These are phyloP conservation scores for Yarrowia galli DNA, from an alignment of 1,139 yeast species.

Conservation along the genomic window DNA sequence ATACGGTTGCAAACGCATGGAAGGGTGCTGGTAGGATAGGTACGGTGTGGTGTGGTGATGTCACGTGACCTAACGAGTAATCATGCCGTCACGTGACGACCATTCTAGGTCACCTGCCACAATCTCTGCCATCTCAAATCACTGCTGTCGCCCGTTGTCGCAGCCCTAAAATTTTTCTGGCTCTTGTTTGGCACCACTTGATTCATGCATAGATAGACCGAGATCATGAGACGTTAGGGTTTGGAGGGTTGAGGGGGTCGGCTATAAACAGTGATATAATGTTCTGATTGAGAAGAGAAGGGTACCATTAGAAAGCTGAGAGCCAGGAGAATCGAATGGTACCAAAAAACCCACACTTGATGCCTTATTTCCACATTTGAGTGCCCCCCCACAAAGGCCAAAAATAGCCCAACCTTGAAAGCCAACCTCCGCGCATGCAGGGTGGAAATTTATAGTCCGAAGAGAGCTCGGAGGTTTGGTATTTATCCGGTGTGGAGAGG, in stretches of 20 bases:
- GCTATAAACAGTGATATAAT: background rate
- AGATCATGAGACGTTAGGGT: constrained; percentile 1
- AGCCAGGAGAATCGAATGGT: background rate
- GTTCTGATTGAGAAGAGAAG: background rate
- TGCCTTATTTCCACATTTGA: too few relatives aligned
- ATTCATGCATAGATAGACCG: constrained; percentile 12
- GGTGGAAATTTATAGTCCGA: constrained; percentile 16
- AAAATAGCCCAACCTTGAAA: too few relatives aligned
- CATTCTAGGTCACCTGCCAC: too few relatives aligned
- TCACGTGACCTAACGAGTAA: too few relatives aligned
- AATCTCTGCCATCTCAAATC: too few relatives aligned
- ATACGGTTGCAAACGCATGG: constrained; percentile 20
- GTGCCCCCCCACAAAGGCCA: too few relatives aligned
- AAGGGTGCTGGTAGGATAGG: too few relatives aligned
- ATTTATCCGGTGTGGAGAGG: constrained; percentile 7
- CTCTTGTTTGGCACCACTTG: background rate
- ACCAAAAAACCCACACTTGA: background rate
- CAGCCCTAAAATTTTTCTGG: background rate
- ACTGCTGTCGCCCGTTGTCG: background rate
- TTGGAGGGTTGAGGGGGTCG: background rate
- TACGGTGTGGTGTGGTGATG: too few relatives aligned
- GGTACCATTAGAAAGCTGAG: background rate
- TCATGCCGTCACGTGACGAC: too few relatives aligned
- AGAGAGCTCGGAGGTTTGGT: constrained; percentile 19
- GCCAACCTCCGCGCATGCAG: background rate